Conservation (phyloP, 352 stramenopile species). For the Phytophthora quininea region DNA sequence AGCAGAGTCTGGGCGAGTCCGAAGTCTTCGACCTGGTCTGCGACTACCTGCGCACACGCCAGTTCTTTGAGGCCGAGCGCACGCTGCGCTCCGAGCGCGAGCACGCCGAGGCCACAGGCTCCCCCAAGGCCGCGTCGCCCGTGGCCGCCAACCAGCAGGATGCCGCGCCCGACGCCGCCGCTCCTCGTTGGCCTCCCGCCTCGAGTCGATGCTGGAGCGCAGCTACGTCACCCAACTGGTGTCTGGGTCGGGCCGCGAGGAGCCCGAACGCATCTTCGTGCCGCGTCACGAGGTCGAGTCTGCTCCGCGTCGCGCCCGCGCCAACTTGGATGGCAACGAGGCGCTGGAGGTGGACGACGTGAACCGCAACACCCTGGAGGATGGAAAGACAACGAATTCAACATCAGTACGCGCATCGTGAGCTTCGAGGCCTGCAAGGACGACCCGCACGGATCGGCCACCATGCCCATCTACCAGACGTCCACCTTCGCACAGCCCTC, state of each 20-base stretch:
- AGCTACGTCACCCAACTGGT: slow-evolving; percentile 88
- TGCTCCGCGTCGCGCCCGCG: slow-evolving; percentile 52
- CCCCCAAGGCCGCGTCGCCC: slow-evolving; percentile 25
- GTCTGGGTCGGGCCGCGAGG: slow-evolving; percentile 59
- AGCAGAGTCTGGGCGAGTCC: slow-evolving; percentile 82
- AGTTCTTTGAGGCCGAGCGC: slow-evolving; percentile 86
- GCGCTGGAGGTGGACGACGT: slow-evolving; percentile 49
- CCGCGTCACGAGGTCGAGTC: slow-evolving; percentile 67
- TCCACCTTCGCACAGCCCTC: slow-evolving; percentile 91
- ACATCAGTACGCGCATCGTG: slow-evolving; percentile 77
- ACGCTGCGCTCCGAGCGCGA: slow-evolving; percentile 77
- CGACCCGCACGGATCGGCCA: slow-evolving; percentile 89
- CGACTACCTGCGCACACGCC: slow-evolving; percentile 85
- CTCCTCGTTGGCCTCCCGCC: slow-evolving; percentile 58
- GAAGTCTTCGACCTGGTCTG: slow-evolving; percentile 90
- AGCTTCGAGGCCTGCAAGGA: slow-evolving; percentile 86
- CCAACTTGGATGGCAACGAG: slow-evolving; percentile 81
- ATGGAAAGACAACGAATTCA: slow-evolving; percentile 56
- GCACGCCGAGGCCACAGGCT: slow-evolving; percentile 24
- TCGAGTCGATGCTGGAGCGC: slow-evolving; percentile 83
- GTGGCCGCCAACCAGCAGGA: slow-evolving; percentile 49
- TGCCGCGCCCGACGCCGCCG: slow-evolving; percentile 1
- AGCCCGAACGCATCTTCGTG: slow-evolving; percentile 83
- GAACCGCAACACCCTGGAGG: slow-evolving; percentile 37
- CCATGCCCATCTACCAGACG: slow-evolving; percentile 94